Conservation (phyloP, 2,329 filamentous ascomycete species). For the Coniochaeta sp. region DNA sequence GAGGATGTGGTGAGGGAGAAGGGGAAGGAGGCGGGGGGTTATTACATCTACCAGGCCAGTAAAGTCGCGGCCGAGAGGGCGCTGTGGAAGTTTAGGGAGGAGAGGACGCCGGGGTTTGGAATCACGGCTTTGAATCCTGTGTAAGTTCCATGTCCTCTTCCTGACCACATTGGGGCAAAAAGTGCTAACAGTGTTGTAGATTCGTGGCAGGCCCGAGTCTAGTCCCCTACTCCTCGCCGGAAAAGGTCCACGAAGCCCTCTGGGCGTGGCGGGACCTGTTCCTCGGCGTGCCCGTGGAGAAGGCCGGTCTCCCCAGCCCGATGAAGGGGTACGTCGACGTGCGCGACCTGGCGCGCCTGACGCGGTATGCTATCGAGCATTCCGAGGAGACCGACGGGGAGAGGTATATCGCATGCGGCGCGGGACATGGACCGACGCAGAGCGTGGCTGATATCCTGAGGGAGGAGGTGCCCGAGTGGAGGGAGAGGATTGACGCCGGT, state of each 20-base stretch:
- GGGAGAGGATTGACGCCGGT: slow-evolving; percentile 26
- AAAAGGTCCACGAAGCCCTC: slow-evolving; percentile 25
- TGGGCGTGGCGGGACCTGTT: slow-evolving; percentile 25
- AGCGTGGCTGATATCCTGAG: slow-evolving; percentile 33
- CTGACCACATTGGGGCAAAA: too few relatives aligned
- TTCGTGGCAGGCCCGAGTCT: slow-evolving; percentile 34
- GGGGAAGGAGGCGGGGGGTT: slow-evolving; percentile 12
- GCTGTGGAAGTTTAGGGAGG: slow-evolving; percentile 25
- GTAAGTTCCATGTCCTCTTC: slow-evolving; percentile 8
- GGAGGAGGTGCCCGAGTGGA: slow-evolving; percentile 24
- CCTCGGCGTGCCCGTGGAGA: slow-evolving; percentile 19
- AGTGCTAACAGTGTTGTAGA: slow-evolving; percentile 6
- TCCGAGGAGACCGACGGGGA: slow-evolving; percentile 28
- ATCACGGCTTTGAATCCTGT: slow-evolving; percentile 31
- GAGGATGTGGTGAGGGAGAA: slow-evolving; percentile 7
- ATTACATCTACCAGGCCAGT: slow-evolving; percentile 20
- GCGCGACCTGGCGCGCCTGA: slow-evolving; percentile 33
- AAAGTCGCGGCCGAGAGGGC: slow-evolving; percentile 22
- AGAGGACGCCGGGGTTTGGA: slow-evolving; percentile 28
- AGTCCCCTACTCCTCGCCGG: slow-evolving; percentile 18
- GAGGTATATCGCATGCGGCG: slow-evolving; percentile 28
- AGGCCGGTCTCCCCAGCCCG: slow-evolving; percentile 14
- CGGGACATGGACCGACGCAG: slow-evolving; percentile 25
- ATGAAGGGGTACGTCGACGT: slow-evolving; percentile 31
- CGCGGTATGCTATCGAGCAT: slow-evolving; percentile 29